Conservation (phyloP, 768 basidiomycete species). For the Mycena vitilis region DNA sequence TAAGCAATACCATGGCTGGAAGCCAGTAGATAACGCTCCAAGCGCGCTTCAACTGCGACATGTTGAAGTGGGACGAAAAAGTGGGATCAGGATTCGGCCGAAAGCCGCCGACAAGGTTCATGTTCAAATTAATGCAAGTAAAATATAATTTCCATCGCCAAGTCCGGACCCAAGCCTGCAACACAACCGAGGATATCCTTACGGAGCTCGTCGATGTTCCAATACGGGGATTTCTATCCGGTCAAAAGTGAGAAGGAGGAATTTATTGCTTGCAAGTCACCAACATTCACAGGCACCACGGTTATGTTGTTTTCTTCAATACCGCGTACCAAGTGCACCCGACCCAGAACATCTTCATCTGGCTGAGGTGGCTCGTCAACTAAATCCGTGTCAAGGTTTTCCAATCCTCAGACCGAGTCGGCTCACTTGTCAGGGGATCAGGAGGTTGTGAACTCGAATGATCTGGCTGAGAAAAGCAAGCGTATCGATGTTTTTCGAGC, state of each 20-base stretch:
- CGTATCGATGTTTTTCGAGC: conserved; percentile 78
- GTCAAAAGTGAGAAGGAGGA: not conserved
- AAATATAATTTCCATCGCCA: conserved; percentile 52
- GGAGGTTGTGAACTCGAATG: conserved; percentile 57
- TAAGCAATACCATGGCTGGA: conserved; percentile 62
- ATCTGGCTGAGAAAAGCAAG: conserved; percentile 73
- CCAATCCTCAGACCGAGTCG: not conserved
- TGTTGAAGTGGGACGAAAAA: not conserved
- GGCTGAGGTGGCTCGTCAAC: not conserved
- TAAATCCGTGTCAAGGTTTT: not conserved
- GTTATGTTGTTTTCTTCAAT: conserved; percentile 29
- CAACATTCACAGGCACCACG: conserved; percentile 33
- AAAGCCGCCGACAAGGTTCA: not conserved
- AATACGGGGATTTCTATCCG: conserved; percentile 39
- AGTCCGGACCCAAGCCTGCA: conserved; percentile 54
- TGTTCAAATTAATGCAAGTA: conserved; percentile 17
- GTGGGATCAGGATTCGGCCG: too few relatives aligned
- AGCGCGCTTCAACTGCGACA: conserved; percentile 20
- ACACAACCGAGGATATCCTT: conserved; percentile 56
- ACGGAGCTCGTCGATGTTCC: conserved; percentile 45
- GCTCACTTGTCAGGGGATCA: conserved; percentile 30
- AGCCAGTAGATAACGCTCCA: conserved; percentile 64
- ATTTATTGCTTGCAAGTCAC: not conserved
- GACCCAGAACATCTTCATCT: conserved; percentile 19
- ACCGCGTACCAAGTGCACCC: conserved; percentile 34